phyloP scores from a whole-genome alignment of 805 yeast species.

The Lipomyces lipofer region DNA sequence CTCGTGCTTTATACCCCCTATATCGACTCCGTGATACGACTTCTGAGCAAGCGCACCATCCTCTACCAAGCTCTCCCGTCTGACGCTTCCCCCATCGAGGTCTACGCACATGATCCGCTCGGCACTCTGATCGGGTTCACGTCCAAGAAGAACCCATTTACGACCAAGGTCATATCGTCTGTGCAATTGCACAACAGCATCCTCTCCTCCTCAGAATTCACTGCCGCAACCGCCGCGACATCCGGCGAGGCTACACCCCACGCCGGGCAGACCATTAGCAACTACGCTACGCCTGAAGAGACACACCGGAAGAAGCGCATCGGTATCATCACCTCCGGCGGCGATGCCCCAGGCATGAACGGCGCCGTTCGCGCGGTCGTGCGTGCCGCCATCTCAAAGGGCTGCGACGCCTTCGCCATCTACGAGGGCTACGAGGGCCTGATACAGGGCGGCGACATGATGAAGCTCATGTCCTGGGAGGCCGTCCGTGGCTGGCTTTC shows the following conservation, averaged over 20 bases:
- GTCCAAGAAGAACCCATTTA: conserved; percentile 42
- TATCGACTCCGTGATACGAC: conserved; percentile 42
- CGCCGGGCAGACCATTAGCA: neutral
- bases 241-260: no score
- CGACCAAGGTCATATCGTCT: conserved; percentile 18
- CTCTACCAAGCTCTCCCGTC: conserved; percentile 65
- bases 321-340: conserved; percentile 98
- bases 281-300: conserved; percentile 9
- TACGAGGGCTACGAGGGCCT: conserved; percentile 95
- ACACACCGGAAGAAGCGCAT: conserved; percentile 56
- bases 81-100: conserved; percentile 70
- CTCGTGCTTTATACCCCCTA: conserved; percentile 51
- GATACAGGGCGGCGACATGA: conserved; percentile 77
- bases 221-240: neutral
- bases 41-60: conserved; percentile 41
- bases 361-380: conserved; percentile 95
- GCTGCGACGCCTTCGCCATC: conserved; percentile 88
- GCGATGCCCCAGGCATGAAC: conserved; percentile 99
- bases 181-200: conserved; percentile 12
- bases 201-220: conserved; percentile 10
- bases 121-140: conserved; percentile 84
- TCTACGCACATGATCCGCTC: conserved; percentile 78
- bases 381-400: conserved; percentile 81
- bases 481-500: conserved; percentile 93
- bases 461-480: conserved; percentile 83